These are phyloP conservation scores for Yamadazyma triangularis DNA, from an alignment of 1,139 yeast genomes.

Conservation along the genomic window DNA sequence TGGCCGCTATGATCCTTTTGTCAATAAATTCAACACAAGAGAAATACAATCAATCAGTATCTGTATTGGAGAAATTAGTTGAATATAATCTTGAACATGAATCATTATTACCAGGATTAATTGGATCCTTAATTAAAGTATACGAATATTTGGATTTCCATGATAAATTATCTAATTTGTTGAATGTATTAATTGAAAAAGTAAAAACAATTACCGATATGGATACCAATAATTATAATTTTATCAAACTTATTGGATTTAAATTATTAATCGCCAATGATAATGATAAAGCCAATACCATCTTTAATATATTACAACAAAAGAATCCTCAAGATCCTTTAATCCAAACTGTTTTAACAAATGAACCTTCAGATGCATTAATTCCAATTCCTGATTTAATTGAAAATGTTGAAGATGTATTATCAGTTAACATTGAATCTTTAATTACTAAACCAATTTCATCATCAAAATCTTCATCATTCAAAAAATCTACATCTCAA, in stretches of 20 bases:
- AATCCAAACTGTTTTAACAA: constrained; percentile 25
- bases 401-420: constrained; percentile 19
- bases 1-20: constrained; percentile 40
- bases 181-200: constrained; percentile 16
- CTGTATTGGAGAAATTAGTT: constrained; percentile 35
- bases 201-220: constrained; percentile 13
- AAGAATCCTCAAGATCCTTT: constrained; percentile 28
- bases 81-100: constrained; percentile 13
- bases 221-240: constrained; percentile 26
- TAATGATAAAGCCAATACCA: constrained; percentile 20
- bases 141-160: constrained; percentile 34
- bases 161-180: constrained; percentile 20
- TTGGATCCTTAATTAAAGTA: constrained; percentile 42
- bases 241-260: constrained; percentile 46
- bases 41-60: constrained; percentile 43
- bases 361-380: constrained; percentile 18
- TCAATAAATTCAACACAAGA: constrained; percentile 36
- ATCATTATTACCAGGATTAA: constrained; percentile 35
- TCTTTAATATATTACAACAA: constrained; percentile 28
- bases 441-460: constrained; percentile 10
- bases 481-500: constrained; percentile 5
- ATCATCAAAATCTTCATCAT: constrained; percentile 4
- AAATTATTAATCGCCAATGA: constrained; percentile 35
- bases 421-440: constrained; percentile 21
- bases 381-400: constrained; percentile 34